A percentile compares a stretch with the other conserved stretches of the same genome.
phyloP scores from a whole-genome alignment of 768 basidiomycete genomes.

The Saitozyma sp. region DNA sequence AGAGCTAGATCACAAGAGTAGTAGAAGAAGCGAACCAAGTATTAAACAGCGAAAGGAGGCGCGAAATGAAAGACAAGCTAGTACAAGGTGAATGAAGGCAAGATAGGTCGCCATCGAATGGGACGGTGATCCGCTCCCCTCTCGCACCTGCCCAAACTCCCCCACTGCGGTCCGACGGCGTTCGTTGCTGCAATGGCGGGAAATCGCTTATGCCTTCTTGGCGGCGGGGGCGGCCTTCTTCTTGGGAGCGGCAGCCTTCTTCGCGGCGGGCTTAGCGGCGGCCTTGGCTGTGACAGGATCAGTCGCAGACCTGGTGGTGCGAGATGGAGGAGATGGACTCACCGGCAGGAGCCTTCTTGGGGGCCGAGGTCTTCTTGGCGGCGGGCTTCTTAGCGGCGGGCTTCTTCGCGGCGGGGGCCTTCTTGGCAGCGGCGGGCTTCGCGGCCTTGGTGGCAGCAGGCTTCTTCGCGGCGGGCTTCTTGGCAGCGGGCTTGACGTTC shows the following conservation, averaged over 20 bases:
- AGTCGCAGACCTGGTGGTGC: not conserved
- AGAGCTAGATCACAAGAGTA: too few species aligned
- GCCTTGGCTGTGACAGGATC: conserved; percentile 16
- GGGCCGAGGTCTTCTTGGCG: conserved; percentile 40
- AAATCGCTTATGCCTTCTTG: conserved; percentile 30
- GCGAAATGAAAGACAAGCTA: not conserved
- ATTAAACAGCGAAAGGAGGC: not conserved
- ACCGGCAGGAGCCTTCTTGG: conserved; percentile 42
- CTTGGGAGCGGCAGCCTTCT: conserved; percentile 40
- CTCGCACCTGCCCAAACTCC: not conserved
- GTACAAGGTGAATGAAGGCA: not conserved
- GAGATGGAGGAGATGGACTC: not conserved
- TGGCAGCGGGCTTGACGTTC: conserved; percentile 30
- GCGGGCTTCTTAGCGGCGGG: conserved; percentile 55
- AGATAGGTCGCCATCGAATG: not conserved
- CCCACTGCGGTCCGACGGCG: not conserved
- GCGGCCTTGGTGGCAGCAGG: conserved; percentile 46
- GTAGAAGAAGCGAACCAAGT: too few species aligned
- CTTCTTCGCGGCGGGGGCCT: conserved; percentile 45
- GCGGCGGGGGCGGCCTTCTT: conserved; percentile 37
- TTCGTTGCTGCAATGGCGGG: too few species aligned
- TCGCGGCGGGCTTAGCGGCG: conserved; percentile 55
- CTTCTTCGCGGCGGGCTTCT: conserved; percentile 41
- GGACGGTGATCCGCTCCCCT: not conserved
- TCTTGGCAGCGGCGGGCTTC: conserved; percentile 58